A percentile compares a stretch with the other conserved stretches of the same genome.
These are phyloP conservation scores for Solanum neorickii DNA, from an alignment of 257 asterid species.

Conservation along the genomic window DNA sequence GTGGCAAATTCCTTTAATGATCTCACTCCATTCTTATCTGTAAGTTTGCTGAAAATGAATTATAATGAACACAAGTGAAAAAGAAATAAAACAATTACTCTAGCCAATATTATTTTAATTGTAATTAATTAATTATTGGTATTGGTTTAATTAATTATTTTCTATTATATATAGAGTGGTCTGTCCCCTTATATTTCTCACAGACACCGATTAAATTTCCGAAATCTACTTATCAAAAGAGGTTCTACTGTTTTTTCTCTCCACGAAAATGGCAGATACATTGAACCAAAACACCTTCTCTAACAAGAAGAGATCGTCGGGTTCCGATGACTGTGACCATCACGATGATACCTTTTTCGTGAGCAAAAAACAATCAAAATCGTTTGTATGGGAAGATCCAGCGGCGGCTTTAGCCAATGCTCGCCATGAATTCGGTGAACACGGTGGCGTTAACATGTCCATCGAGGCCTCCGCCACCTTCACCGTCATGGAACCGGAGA, in stretches of 20 bases:
- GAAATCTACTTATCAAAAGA: neutral
- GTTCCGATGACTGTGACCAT: slow-evolving; percentile 33
- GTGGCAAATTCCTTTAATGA: neutral
- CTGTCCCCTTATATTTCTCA: neutral
- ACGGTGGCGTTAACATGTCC: slow-evolving; percentile 98
- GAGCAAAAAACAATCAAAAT: slow-evolving; percentile 33
- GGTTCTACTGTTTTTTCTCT: neutral
- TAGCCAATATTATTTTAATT: neutral
- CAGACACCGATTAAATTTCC: neutral
- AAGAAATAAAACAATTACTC: neutral
- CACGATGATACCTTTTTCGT: slow-evolving; percentile 14
- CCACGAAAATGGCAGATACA: slow-evolving; percentile 35
- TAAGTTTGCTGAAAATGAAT: neutral
- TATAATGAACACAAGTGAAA: neutral
- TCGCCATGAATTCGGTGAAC: slow-evolving; percentile 99
- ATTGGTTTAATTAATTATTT: neutral
- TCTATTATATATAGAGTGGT: neutral
- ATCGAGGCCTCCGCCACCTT: slow-evolving; percentile 98
- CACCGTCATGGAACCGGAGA: slow-evolving; percentile 96
- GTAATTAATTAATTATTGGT: neutral
- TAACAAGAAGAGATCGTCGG: slow-evolving; percentile 38
- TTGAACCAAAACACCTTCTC: slow-evolving; percentile 3
- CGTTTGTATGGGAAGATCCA: slow-evolving; percentile 38
- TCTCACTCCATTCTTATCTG: neutral
- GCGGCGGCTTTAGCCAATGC: slow-evolving; percentile 72